Percentiles rank a stretch among this genome's conserved stretches.
phyloP scores from a whole-genome alignment of 352 stramenopile genomes.

The Pythium scleroteichum region DNA sequence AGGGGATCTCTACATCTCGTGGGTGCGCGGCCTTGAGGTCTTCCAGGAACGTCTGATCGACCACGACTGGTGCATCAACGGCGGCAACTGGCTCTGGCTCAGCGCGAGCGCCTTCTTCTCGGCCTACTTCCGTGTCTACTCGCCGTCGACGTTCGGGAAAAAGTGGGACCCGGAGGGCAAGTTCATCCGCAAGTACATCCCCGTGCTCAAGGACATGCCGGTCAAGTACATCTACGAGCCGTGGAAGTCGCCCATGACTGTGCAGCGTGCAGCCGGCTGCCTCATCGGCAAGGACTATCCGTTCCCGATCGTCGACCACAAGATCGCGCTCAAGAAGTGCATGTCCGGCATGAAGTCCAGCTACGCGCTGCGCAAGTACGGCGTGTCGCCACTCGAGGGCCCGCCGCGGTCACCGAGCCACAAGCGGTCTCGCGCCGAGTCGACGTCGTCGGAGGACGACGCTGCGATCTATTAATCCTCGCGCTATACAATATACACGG shows the following conservation, averaged over 20 bases:
- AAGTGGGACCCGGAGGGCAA: slow-evolving; percentile 94
- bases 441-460: slow-evolving; percentile 22
- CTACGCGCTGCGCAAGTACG: slow-evolving; percentile 46
- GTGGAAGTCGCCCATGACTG: slow-evolving; percentile 92
- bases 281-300: slow-evolving; percentile 94
- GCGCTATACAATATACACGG: slow-evolving; percentile 9
- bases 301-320: slow-evolving; percentile 94
- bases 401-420: background rate
- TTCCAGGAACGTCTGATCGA: slow-evolving; percentile 95
- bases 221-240: slow-evolving; percentile 98
- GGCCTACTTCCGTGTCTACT: slow-evolving; percentile 98
- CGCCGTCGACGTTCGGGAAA: slow-evolving; percentile 92
- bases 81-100: slow-evolving; percentile 98
- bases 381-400: slow-evolving; percentile 24
- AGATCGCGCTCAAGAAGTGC: slow-evolving; percentile 88
- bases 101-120: slow-evolving; percentile 95
- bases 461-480: slow-evolving; percentile 17
- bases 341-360: slow-evolving; percentile 87
- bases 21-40: slow-evolving; percentile 91
- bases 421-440: slow-evolving; percentile 20
- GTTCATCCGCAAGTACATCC: slow-evolving; percentile 94
- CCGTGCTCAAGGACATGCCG: slow-evolving; percentile 89
- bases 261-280: slow-evolving; percentile 85
- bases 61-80: slow-evolving; percentile 97
- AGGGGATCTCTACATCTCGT: slow-evolving; percentile 96